Conservation (phyloP, 768 basidiomycete species). For the Galerina sulciceps region DNA sequence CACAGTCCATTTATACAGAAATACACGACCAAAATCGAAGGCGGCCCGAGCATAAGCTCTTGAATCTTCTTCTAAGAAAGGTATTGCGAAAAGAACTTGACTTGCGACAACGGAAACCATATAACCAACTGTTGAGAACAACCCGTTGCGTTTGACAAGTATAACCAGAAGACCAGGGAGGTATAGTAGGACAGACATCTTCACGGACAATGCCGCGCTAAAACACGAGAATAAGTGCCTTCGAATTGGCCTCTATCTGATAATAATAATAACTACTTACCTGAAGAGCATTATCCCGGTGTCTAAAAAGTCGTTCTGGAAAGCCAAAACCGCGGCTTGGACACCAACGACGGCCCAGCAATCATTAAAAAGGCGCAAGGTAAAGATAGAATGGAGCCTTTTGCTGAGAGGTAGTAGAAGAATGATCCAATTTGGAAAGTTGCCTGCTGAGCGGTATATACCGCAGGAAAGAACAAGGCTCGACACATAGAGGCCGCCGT, state of each 20-base stretch:
- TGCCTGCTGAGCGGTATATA: constrained; percentile 68
- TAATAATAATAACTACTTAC: constrained; percentile 41
- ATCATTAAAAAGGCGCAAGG: constrained; percentile 93
- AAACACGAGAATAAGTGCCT: constrained; percentile 7
- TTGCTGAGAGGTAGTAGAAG: constrained; percentile 86
- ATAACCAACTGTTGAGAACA: constrained; percentile 54
- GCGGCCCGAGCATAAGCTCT: constrained; percentile 73
- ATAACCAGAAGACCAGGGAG: constrained; percentile 87
- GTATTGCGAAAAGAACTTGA: constrained; percentile 68
- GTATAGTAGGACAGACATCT: constrained; percentile 94
- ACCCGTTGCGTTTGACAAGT: constrained; percentile 73
- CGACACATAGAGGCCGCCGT: constrained; percentile 71
- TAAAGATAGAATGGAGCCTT: constrained; percentile 91
- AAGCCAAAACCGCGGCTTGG: constrained; percentile 69
- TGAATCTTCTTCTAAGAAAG: constrained; percentile 68
- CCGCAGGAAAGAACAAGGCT: constrained; percentile 67
- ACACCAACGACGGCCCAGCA: constrained; percentile 79
- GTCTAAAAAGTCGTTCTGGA: constrained; percentile 62
- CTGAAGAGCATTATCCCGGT: constrained; percentile 73
- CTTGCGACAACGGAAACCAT: constrained; percentile 47
- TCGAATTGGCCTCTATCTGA: not conserved
- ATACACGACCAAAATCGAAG: constrained; percentile 87
- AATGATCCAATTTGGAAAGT: constrained; percentile 72
- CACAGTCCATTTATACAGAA: constrained; percentile 96
- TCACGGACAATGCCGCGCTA: constrained; percentile 86